phyloP scores from a whole-genome alignment of 192 early-diverging fungal species.

The Diversispora eburnea region DNA sequence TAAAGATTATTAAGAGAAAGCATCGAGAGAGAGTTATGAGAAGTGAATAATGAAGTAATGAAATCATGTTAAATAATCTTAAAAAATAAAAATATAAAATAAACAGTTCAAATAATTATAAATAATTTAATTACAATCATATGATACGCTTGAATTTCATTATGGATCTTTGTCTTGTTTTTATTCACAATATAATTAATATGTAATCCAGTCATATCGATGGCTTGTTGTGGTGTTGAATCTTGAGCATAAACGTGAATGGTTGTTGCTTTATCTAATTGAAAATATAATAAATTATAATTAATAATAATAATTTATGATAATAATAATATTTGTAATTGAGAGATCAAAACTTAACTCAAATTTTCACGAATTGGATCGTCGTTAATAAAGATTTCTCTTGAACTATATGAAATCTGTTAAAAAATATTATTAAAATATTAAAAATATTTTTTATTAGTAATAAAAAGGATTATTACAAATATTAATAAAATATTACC shows the following conservation, averaged over 20 bases:
- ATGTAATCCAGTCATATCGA: background rate
- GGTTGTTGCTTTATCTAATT: background rate
- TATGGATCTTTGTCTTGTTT: background rate
- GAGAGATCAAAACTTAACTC: background rate
- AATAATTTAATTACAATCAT: background rate
- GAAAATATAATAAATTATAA: background rate
- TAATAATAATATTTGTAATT: background rate
- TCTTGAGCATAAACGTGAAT: slow-evolving; percentile 3
- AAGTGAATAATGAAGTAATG: background rate
- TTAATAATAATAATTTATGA: background rate
- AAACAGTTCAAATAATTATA: background rate
- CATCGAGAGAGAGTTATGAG: too few species aligned
- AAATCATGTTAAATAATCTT: too few species aligned
- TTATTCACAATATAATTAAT: background rate
- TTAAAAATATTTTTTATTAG: too few species aligned
- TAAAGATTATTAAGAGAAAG: background rate
- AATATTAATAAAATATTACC: too few species aligned
- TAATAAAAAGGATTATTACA: too few species aligned
- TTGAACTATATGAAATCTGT: slow-evolving; percentile 8
- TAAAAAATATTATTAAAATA: too few species aligned
- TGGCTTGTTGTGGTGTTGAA: background rate
- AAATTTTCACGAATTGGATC: slow-evolving; percentile 9
- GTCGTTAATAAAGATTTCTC: background rate
- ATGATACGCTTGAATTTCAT: background rate
- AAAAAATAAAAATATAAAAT: background rate